Base-by-base conservation (phyloP, 495 filamentous ascomycete species). In the Bacidia gigantensis region DNA sequence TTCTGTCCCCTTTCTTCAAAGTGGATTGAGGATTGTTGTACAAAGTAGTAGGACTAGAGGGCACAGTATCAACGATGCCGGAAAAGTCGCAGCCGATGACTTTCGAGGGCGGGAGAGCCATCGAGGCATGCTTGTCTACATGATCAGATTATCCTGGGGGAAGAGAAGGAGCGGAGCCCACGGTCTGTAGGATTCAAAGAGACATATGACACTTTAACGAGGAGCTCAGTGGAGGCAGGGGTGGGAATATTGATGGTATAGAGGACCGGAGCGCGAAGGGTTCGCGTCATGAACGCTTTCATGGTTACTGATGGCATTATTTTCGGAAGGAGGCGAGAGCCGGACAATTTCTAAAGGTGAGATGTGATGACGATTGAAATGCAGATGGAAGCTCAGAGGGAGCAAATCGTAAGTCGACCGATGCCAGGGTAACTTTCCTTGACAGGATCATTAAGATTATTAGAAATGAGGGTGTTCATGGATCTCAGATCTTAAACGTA, bases 41-140 rank as follows among this genome's bases (percentile, higher is more conserved):
- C n/a, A n/a, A n/a, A n/a, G n/a, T n/a, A n/a, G n/a, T n/a, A n/a
- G n/a, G n/a, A n/a, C n/a, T n/a, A n/a, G 40, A n/a, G 2, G 2
- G 2, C 2, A 21, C 3, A 21, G 17, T 21, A 2, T n/a, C 40
- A 11, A 46, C 44, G 44, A 21, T 46, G 44, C 44, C 44, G 21
- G 44, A 46, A 21, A 46, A 46, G 21, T 46, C 44, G 44, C 44
- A 46, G 21, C 44, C 44, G 18, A 46, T 22, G 3, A 46, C 18
- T 11, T 22, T 46, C 44, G 44, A 46, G n/a, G 44, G 44, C 2
- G 44, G 44, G 3, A 46, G 14, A 2, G 44, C 21, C 44, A 46
- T 46, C 12, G 44, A 17, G 44, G 44, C 44, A 25, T 46, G 44
- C 11, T 46, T 46, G 21, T 46, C 44, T 46, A 45, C 29, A 5